These are phyloP conservation scores for Reticulascus tulasneorum DNA, from an alignment of 2,329 filamentous ascomycete species.

Conservation along the genomic window DNA sequence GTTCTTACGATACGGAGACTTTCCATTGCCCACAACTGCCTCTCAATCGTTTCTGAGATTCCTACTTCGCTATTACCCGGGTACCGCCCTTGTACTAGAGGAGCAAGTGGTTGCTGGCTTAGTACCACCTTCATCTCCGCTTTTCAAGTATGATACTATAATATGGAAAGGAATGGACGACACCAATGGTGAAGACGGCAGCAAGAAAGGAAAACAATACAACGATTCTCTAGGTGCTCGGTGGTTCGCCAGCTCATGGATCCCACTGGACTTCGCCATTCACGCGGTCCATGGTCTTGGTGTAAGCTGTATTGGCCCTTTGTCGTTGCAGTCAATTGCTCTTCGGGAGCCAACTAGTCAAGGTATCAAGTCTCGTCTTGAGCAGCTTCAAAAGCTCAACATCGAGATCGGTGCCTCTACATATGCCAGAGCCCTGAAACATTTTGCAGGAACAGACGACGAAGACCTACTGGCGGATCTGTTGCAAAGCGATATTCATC, in stretches of 20 bases:
- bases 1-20: constrained; percentile 36
- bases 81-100: constrained; percentile 28
- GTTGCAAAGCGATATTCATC: constrained; percentile 48
- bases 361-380: constrained; percentile 55
- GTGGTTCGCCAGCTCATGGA: constrained; percentile 70
- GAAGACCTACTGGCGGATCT: constrained; percentile 42
- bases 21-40: constrained; percentile 31
- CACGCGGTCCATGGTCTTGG: constrained; percentile 67
- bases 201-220: constrained; percentile 42
- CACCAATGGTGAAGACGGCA: constrained; percentile 34
- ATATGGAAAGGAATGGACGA: constrained; percentile 31
- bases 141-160: constrained; percentile 12
- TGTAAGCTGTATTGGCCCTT: constrained; percentile 66
- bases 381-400: constrained; percentile 55
- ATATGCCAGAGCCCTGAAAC: constrained; percentile 62
- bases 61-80: constrained; percentile 40
- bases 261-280: constrained; percentile 69
- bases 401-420: constrained; percentile 60
- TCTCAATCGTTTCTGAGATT: constrained; percentile 46
- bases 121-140: constrained; percentile 3
- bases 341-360: constrained; percentile 55
- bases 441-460: constrained; percentile 58
- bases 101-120: constrained; percentile 26
- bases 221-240: constrained; percentile 72
- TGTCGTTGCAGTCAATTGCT: constrained; percentile 74